Evolutionary conservation across 805 yeast genomes (phyloP).

Genomic region (Ogataea pini): DNA sequence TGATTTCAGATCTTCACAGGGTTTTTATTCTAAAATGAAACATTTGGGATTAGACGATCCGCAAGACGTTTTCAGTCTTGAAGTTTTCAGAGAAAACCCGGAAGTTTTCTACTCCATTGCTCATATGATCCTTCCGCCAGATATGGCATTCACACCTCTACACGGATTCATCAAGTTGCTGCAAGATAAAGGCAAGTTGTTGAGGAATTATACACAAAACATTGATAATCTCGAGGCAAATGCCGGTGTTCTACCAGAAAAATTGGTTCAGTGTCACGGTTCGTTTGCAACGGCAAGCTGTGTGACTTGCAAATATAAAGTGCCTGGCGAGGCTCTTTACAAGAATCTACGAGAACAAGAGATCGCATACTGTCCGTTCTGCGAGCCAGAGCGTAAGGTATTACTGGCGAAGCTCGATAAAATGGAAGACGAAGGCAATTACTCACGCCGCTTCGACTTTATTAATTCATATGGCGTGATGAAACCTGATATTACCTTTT

Average conservation of each 20-base stretch:
- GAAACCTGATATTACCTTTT: conserved; percentile 92
- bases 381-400: conserved; percentile 46
- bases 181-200: conserved; percentile 72
- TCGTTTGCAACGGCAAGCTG: conserved; percentile 89
- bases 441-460: conserved; percentile 30
- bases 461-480: conserved; percentile 71
- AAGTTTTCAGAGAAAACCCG: conserved; percentile 74
- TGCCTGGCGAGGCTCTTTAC: conserved; percentile 66
- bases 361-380: conserved; percentile 72
- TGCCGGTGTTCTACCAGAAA: conserved; percentile 69
- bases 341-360: conserved; percentile 57
- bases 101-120: conserved; percentile 84
- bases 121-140: conserved; percentile 78
- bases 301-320: conserved; percentile 66
- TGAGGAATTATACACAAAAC: conserved; percentile 88
- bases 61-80: conserved; percentile 82
- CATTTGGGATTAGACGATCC: conserved; percentile 79
- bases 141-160: conserved; percentile 64
- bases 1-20: conserved; percentile 87
- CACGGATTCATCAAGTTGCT: conserved; percentile 76
- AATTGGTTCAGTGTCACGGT: conserved; percentile 87
- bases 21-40: conserved; percentile 71
- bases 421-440: conserved; percentile 34
- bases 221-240: conserved; percentile 84
- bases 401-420: conserved; percentile 31